These are phyloP conservation scores for Chaetomium globosum DNA, from an alignment of 2,329 filamentous ascomycete species.

Conservation along the genomic window DNA sequence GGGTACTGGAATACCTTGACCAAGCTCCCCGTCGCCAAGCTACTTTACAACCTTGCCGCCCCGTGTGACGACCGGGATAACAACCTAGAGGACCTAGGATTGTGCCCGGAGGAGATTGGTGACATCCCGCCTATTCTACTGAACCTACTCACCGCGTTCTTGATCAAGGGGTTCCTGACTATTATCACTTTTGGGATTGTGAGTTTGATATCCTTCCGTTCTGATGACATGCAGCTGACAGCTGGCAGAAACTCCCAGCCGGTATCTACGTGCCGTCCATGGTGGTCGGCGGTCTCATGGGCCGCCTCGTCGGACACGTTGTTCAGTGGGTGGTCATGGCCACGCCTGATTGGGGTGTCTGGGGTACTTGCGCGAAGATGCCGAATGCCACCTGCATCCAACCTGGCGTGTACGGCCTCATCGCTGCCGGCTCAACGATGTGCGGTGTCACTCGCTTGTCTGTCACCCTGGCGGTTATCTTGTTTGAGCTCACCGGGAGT, in stretches of 20 bases:
- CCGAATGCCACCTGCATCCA: constrained; percentile 84
- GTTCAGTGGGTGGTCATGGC: constrained; percentile 79
- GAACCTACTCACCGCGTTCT: constrained; percentile 74
- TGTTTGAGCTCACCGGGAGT: constrained; percentile 94
- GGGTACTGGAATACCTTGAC: constrained; percentile 95
- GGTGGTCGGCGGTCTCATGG: constrained; percentile 93
- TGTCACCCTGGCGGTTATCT: constrained; percentile 89
- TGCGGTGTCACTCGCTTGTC: constrained; percentile 93
- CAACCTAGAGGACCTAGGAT: constrained; percentile 65
- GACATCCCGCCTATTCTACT: constrained; percentile 78
- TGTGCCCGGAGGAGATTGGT: constrained; percentile 73
- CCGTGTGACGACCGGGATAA: constrained; percentile 75
- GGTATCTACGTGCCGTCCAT: constrained; percentile 98
- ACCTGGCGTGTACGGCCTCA: constrained; percentile 93
- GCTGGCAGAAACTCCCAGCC: constrained; percentile 76
- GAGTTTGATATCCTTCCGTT: constrained; percentile 41
- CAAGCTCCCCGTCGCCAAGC: constrained; percentile 83
- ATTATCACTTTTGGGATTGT: constrained; percentile 89
- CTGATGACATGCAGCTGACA: neutral
- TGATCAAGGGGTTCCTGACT: constrained; percentile 88
- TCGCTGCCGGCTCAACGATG: constrained; percentile 96
- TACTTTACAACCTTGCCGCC: constrained; percentile 86
- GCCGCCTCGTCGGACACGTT: constrained; percentile 81
- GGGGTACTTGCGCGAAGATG: constrained; percentile 70
- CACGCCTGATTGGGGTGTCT: constrained; percentile 72